Base-by-base conservation (phyloP, 1,284 basidiomycete species). In the Sparassis latifolia region DNA sequence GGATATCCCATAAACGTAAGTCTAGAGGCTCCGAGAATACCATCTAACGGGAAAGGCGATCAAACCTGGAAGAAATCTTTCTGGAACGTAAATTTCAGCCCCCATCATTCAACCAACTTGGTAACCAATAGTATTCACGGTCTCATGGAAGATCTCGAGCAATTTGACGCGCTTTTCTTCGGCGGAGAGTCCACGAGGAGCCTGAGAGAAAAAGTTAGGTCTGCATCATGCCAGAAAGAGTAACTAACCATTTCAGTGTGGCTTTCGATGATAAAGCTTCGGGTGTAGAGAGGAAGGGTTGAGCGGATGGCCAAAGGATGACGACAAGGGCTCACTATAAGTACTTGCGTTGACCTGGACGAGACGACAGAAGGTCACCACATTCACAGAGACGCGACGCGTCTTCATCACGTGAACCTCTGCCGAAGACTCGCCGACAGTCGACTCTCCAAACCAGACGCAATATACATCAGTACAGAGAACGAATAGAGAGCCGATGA, bases 61-160 rank as follows among this genome's bases (percentile, higher is more conserved):
- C 58, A 57, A 52, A 80, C 87, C 72, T 90, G 87, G 64, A 78
- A 94, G 63, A 94, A 94, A 63, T 93, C 90, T 67, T 85, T 86
- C 92, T 93, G 60, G 20, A 32, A 2, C 1, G 35, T 37, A 37
- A 12, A 37, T 37, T 37, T 37, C 35, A 37, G 35, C 12, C 6
- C 12, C 35, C 35, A 6, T 37, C 35, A 12, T 37, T 37, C 12
- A 37, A 12, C 35, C 20, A 20, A 20, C 35, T 37, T 12, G 35
- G 35, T 37, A 12, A 20, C 20, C 20, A 20, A 33, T 32, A 9
- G 3, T 1, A 62, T 78, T 58, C 60, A 89, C 92, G 9, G 85
- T 85, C 66, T 95, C 92, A 62, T 93, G 90, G 63, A 95, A 93
- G 59, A 94, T 87, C 68, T 94, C 91, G 20, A 94, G 68, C 51